Evolutionary conservation across 2,329 filamentous ascomycete genomes (phyloP).

Genomic region (Lomentospora prolificans): DNA sequence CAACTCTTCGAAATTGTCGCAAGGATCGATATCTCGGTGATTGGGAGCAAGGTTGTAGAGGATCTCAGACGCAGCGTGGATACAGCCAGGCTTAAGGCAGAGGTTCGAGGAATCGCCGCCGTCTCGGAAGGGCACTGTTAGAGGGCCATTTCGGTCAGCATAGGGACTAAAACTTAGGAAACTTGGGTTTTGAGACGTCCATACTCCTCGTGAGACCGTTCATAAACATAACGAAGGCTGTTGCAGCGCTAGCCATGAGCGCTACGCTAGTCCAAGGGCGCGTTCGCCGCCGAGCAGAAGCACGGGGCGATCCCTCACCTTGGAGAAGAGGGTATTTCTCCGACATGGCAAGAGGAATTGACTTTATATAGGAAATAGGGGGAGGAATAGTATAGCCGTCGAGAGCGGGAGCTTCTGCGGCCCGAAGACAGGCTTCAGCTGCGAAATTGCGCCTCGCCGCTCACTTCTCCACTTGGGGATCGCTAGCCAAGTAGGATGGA

Average conservation of each 20-base stretch:
- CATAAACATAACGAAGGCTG: neutral
- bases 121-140: neutral
- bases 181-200: too few relatives aligned
- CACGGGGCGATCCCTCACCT: neutral
- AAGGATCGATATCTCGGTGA: slow-evolving; percentile 55
- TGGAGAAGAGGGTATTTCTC: neutral
- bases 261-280: neutral
- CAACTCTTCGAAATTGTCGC: slow-evolving; percentile 57
- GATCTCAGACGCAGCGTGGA: slow-evolving; percentile 22
- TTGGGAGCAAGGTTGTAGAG: slow-evolving; percentile 22
- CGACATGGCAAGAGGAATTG: neutral
- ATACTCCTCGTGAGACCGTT: neutral
- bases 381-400: too few relatives aligned
- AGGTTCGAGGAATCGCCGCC: slow-evolving; percentile 6
- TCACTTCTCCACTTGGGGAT: too few relatives aligned
- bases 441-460: too few relatives aligned
- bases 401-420: too few relatives aligned
- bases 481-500: too few relatives aligned
- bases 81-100: slow-evolving; percentile 19
- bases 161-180: neutral
- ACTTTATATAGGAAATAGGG: too few relatives aligned
- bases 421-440: too few relatives aligned
- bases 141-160: neutral
- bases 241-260: neutral
- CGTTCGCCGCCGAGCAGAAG: neutral